Conservation (phyloP, 2,329 filamentous ascomycete genomes). For the Alternaria brassicicola region DNA sequence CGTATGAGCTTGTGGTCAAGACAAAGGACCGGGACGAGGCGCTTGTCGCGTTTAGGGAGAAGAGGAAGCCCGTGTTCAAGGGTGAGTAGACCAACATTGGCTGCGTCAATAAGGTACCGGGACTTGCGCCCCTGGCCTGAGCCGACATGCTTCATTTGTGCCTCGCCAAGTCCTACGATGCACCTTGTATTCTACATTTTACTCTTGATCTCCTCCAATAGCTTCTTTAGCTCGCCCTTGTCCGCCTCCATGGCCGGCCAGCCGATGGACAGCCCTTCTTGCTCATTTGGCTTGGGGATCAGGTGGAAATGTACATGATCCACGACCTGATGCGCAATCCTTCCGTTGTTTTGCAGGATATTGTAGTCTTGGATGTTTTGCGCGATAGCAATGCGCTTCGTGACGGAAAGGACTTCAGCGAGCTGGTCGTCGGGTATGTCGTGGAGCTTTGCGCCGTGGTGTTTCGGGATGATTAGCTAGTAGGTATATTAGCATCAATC, state of each 20-base stretch:
- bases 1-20: constrained; percentile 81
- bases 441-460: constrained; percentile 86
- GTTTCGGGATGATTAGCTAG: constrained; percentile 94
- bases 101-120: background rate
- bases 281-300: constrained; percentile 91
- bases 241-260: constrained; percentile 81
- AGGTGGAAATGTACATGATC: constrained; percentile 97
- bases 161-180: background rate
- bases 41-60: constrained; percentile 80
- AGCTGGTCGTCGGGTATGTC: constrained; percentile 93
- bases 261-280: constrained; percentile 76
- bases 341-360: constrained; percentile 93
- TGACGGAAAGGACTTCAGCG: constrained; percentile 79
- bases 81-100: constrained; percentile 48
- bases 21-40: constrained; percentile 91
- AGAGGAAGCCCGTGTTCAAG: constrained; percentile 72
- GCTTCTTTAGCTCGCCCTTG: constrained; percentile 80
- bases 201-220: constrained; percentile 82
- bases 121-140: background rate
- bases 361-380: constrained; percentile 84
- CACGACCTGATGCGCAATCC: constrained; percentile 88
- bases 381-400: constrained; percentile 84
- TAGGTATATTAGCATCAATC: background rate
- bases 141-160: constrained; percentile 25
- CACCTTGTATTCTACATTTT: constrained; percentile 68